Percentiles rank a stretch among this genome's conserved stretches.
Conservation (phyloP, 805 yeast species). For the Ogataea philodendri region DNA sequence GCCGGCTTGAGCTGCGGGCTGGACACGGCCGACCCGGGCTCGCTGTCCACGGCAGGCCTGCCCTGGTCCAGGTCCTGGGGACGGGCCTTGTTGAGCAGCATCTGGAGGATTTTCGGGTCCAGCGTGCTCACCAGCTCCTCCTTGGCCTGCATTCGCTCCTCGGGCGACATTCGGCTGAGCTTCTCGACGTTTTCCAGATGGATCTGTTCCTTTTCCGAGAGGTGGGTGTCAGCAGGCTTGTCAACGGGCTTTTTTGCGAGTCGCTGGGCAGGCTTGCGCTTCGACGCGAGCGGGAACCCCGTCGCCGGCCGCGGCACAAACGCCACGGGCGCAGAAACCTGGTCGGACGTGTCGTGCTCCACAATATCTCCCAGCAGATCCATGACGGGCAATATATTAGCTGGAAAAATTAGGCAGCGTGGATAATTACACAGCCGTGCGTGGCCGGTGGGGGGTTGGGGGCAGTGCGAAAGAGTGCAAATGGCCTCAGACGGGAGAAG, state of each 20-base stretch:
- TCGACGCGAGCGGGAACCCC: conserved; percentile 40
- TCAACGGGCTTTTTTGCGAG: conserved; percentile 10
- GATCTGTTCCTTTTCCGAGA: conserved; percentile 69
- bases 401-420: too few relatives aligned
- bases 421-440: too few relatives aligned
- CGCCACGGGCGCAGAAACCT: conserved; percentile 6
- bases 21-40: conserved; percentile 16
- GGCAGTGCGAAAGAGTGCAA: too few relatives aligned
- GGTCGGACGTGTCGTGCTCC: conserved; percentile 46
- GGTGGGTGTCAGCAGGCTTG: conserved; percentile 22
- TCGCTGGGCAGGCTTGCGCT: conserved; percentile 39
- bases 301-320: neutral
- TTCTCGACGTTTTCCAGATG: conserved; percentile 71
- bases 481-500: too few relatives aligned
- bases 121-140: conserved; percentile 64
- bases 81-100: conserved; percentile 56
- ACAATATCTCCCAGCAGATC: conserved; percentile 71
- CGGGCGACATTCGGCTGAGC: conserved; percentile 59
- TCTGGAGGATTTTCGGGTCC: conserved; percentile 65
- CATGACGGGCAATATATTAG: too few relatives aligned
- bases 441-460: too few relatives aligned
- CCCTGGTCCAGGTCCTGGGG: neutral
- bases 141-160: conserved; percentile 61
- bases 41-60: conserved; percentile 12
- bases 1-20: conserved; percentile 23